A percentile compares a stretch with the other conserved stretches of the same genome.
Conservation (phyloP, 2,329 filamentous ascomycete species). For the Dothistroma septosporum region DNA sequence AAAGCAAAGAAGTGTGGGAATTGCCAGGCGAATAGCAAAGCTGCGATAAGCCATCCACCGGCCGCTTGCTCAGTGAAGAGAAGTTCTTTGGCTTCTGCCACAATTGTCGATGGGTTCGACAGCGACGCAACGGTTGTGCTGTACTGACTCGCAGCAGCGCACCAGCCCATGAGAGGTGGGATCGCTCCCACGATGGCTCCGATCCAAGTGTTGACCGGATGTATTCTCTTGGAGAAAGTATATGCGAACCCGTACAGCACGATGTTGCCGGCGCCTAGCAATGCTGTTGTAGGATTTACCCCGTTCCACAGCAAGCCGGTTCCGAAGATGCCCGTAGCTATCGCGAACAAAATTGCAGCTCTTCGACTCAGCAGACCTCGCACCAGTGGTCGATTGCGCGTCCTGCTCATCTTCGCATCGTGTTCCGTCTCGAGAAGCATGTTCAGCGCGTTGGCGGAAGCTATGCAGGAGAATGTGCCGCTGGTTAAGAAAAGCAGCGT, state of each 20-base stretch:
- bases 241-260: constrained; percentile 86
- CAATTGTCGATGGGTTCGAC: constrained; percentile 19
- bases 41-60: constrained; percentile 86
- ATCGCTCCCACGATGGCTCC: constrained; percentile 90
- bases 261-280: constrained; percentile 80
- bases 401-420: constrained; percentile 91
- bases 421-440: constrained; percentile 93
- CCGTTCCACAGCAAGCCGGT: constrained; percentile 75
- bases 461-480: constrained; percentile 79
- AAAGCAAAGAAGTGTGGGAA: constrained; percentile 98
- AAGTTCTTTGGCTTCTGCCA: constrained; percentile 32
- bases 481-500: constrained; percentile 89
- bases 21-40: constrained; percentile 88
- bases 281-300: constrained; percentile 89
- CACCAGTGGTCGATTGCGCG: constrained; percentile 83
- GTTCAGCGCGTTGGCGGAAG: constrained; percentile 89
- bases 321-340: constrained; percentile 66
- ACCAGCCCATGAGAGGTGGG: constrained; percentile 96
- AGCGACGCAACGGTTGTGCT: constrained; percentile 45
- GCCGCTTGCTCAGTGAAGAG: constrained; percentile 36
- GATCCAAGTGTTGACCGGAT: constrained; percentile 88
- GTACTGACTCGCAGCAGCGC: constrained; percentile 83
- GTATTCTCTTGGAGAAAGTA: constrained; percentile 85
- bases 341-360: constrained; percentile 72
- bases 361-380: constrained; percentile 69